A percentile compares a stretch with the other conserved stretches of the same genome.
These are phyloP conservation scores for Cercospora nicotianae DNA, from an alignment of 2,329 filamentous ascomycete species.

Conservation along the genomic window DNA sequence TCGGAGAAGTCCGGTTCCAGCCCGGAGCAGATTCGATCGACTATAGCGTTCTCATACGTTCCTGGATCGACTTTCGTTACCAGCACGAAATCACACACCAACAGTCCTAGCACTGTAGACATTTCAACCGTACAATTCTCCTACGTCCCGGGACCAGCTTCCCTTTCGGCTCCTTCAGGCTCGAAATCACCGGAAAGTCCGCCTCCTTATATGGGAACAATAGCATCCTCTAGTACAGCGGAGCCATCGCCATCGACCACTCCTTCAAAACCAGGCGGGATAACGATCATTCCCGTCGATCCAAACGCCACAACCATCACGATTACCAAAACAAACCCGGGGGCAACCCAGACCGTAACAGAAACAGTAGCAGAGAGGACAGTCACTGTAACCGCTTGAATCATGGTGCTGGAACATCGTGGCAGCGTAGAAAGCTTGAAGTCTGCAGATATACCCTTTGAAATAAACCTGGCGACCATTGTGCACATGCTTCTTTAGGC, in stretches of 20 bases:
- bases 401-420: neutral
- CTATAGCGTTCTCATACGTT: neutral
- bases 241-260: neutral
- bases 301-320: conserved; percentile 26
- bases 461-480: neutral
- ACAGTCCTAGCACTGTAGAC: neutral
- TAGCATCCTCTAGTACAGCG: neutral
- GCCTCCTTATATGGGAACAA: neutral
- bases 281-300: conserved; percentile 32
- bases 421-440: neutral
- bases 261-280: conserved; percentile 18
- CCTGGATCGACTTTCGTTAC: neutral
- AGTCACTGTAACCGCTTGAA: conserved; percentile 20
- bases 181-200: neutral
- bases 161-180: neutral
- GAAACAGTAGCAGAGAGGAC: conserved; percentile 24
- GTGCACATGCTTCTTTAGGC: neutral
- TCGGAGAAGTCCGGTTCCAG: neutral
- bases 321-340: conserved; percentile 24
- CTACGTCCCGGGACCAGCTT: neutral
- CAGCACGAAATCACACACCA: neutral
- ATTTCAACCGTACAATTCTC: neutral
- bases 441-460: neutral
- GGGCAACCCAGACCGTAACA: conserved; percentile 25
- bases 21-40: neutral